These are phyloP conservation scores for Arabis hirsuta DNA, from an alignment of 345 rosid species.

Conservation along the genomic window DNA sequence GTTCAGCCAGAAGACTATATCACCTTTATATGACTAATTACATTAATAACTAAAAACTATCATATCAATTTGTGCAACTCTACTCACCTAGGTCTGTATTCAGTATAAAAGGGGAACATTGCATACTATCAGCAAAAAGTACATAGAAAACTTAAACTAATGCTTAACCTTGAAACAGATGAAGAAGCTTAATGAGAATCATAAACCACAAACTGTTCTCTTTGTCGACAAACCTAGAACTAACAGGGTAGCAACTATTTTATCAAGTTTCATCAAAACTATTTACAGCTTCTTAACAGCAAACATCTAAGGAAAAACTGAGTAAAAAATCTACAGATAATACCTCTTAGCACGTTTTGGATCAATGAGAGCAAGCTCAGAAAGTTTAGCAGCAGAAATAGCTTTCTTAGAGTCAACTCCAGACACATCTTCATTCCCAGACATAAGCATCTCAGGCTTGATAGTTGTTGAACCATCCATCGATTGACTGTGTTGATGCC, in stretches of 20 bases:
- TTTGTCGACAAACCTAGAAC: not conserved
- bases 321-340: not conserved
- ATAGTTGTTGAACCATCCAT: conserved; percentile 85
- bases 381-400: conserved; percentile 88
- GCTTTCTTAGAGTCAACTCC: conserved; percentile 79
- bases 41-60: not conserved
- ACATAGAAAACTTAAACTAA: no score
- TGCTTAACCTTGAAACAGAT: no score
- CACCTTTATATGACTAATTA: not conserved
- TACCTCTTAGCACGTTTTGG: conserved; percentile 99
- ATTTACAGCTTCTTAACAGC: not conserved
- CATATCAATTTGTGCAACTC: not conserved
- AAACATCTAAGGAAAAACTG: not conserved
- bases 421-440: conserved; percentile 64
- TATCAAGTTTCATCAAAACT: not conserved
- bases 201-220: not conserved
- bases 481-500: conserved; percentile 95
- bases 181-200: no score
- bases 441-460: conserved; percentile 83
- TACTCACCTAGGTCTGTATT: no score
- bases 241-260: not conserved
- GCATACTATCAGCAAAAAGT: no score
- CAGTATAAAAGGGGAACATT: no score
- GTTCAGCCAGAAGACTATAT: not conserved
- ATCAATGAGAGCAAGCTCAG: conserved; percentile 97